Base-by-base conservation (phyloP, 208 protist species). In the Leishmania lainsoni region DNA sequence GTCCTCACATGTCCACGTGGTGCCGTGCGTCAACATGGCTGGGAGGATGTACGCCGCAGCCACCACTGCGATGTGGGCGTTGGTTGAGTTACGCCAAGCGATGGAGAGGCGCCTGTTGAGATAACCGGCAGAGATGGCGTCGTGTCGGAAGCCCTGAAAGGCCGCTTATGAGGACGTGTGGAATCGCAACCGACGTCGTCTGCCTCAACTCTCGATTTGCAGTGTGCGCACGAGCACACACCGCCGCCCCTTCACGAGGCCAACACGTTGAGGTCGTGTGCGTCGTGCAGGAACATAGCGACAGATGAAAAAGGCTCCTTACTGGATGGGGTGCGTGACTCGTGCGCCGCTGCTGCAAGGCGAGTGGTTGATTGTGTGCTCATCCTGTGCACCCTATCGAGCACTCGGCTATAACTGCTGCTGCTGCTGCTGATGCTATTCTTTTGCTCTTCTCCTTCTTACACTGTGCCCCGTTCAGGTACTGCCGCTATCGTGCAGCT, bases 41-140 rank as follows among this genome's bases (percentile, higher is more conserved):
- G 85, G 87, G 20, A 85, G 86, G 73, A 45, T 76, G 56, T 87
- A 86, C 74, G 87, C 85, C 17, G 85, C 78, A 84, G 39, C 76
- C 51, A n/a, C 2, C 72, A 84, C 52, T 71, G 79, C 42, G 70
- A 59, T 26, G 61, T 81, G 32, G 81, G 73, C 59, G 87, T 81
- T 54, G 79, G 85, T 14, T 78, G 51, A 10, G 73, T 85, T 5
- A 85, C 65, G 1, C 83, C 81, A 2, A 66, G 54, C 17, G 68
- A 86, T 70, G 79, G 80, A 32, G 79, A 71, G 39, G 54, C 75
- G 42, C 63, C 84, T 17, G 12, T 78, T 35, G 63, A 70, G 4
- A 22, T 54, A n/a, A n/a, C 80, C 32, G n/a, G 73, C 29, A n/a
- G 48, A 3, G 74, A 79, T 14, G 70, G 52, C 39, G 76, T 84